Evolutionary conservation across 805 yeast species (phyloP).

Genomic region (Tetrapisispora iriomotensis): DNA sequence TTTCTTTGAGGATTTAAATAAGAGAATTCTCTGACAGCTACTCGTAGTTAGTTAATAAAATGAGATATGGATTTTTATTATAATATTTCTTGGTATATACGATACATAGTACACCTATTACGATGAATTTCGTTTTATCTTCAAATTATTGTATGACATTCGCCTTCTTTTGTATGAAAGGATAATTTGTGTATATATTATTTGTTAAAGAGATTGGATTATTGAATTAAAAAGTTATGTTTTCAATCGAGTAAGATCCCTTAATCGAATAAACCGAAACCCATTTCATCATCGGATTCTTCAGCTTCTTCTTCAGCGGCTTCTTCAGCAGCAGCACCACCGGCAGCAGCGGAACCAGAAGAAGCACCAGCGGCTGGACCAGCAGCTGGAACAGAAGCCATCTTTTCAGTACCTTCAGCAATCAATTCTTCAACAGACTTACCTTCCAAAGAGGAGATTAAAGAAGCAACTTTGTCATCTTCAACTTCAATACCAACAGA

Average conservation of each 20-base stretch:
- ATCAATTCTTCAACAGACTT: conserved; percentile 83
- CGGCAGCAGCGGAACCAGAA: conserved; percentile 39
- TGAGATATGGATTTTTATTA: too few relatives aligned
- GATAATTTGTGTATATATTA: too few relatives aligned
- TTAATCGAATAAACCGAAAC: conserved; percentile 86
- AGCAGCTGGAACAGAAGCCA: conserved; percentile 96
- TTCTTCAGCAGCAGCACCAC: conserved; percentile 40
- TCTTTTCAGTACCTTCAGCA: conserved; percentile 91
- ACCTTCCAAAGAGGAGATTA: conserved; percentile 85
- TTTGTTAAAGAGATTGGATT: neutral
- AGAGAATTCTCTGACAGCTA: too few relatives aligned
- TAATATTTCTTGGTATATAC: too few relatives aligned
- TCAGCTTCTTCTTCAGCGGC: conserved; percentile 50
- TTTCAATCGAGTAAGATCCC: conserved; percentile 55
- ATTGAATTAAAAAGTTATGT: neutral
- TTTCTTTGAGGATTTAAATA: too few relatives aligned
- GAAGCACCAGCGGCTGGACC: conserved; percentile 84
- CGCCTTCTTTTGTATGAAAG: too few relatives aligned
- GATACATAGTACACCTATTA: too few relatives aligned
- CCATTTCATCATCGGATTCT: conserved; percentile 78
- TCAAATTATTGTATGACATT: too few relatives aligned
- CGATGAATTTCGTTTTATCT: too few relatives aligned
- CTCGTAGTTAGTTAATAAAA: too few relatives aligned
- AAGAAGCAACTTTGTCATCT: conserved; percentile 70
- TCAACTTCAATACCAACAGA: conserved; percentile 96